Conservation (phyloP, 495 filamentous ascomycete species). For the Saxispiralis lemnorum region DNA sequence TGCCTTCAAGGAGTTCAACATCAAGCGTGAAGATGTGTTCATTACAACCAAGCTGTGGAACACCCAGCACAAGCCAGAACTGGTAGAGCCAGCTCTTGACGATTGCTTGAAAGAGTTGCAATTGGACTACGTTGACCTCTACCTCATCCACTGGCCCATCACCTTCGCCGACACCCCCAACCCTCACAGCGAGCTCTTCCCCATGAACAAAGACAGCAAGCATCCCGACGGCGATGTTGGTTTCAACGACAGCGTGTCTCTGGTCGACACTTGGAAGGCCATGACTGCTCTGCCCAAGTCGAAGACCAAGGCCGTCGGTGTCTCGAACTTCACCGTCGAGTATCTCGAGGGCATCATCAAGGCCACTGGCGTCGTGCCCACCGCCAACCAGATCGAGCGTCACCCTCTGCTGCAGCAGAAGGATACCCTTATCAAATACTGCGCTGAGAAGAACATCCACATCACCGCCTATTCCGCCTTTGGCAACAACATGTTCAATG, state of each 20-base stretch:
- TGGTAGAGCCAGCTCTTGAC: conserved; percentile 15
- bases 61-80: conserved; percentile 18
- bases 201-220: no score
- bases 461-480: conserved; percentile 52
- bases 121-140: conserved; percentile 23
- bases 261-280: conserved; percentile 21
- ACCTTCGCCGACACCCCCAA: conserved; percentile 11
- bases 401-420: conserved; percentile 39
- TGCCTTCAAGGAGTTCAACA: conserved; percentile 13
- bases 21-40: conserved; percentile 17
- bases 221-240: no score
- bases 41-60: conserved; percentile 22
- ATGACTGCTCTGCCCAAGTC: conserved; percentile 45
- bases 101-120: conserved; percentile 16
- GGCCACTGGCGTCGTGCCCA: conserved; percentile 33
- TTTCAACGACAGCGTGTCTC: no score
- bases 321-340: conserved; percentile 46
- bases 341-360: conserved; percentile 40
- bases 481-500: conserved; percentile 41
- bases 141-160: conserved; percentile 22
- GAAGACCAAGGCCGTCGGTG: conserved; percentile 48
- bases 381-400: conserved; percentile 7
- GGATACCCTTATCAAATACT: conserved; percentile 36
- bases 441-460: conserved; percentile 38
- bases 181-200: no score